Evolutionary conservation across 345 rosid species (phyloP), one percentile per base, ranked within the genome.

Genomic region (Barbarea vulgaris): DNA sequence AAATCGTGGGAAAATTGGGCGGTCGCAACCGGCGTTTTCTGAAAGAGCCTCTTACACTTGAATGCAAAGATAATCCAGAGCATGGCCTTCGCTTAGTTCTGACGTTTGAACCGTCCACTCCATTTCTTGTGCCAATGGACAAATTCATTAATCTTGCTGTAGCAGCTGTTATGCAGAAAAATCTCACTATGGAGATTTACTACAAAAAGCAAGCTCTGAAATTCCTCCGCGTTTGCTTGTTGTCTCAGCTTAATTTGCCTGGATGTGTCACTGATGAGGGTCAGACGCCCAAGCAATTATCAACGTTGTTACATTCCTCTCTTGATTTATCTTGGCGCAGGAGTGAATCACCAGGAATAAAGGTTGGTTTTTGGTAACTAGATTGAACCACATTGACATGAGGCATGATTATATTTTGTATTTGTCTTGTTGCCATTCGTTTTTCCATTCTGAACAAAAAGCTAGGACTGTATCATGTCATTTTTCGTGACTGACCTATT

Each of bases 11-110:
- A 74, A 95, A 95, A 80, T 83, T 95, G 83, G 99, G 99, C 77
- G 99, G 97, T 78, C 97, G 96, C 61, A 95, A 95, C 61, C 84
- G 99, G 65, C 87, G 97, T 41, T 95, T 95, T 83, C 93, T 95
- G 64, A 92, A 95, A 84, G 97, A 91, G 79, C 97, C 99, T 34
- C 90, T 95, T 64, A 87, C 96, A 59, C 96, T 95, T 46, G 99
- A 95, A 76, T 95, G 97, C 87, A 92, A 90, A 81, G 99, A 95
- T 83, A 90, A 95, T 58, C 97, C 97, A 41, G 99, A 94, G 81
- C 96, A 94, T 70, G 97, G 97, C 52, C 93, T 94, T 72, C 97
- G 99, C 48, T 81, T 94, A 82, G 88, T 94, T 83, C 89, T 92
- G 69, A 92, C 96, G 4, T 94, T 94, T 90, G 93, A 87, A 84